Evolutionary conservation across 352 stramenopile genomes (phyloP).

Genomic region (Stramenopiles sp.): DNA sequence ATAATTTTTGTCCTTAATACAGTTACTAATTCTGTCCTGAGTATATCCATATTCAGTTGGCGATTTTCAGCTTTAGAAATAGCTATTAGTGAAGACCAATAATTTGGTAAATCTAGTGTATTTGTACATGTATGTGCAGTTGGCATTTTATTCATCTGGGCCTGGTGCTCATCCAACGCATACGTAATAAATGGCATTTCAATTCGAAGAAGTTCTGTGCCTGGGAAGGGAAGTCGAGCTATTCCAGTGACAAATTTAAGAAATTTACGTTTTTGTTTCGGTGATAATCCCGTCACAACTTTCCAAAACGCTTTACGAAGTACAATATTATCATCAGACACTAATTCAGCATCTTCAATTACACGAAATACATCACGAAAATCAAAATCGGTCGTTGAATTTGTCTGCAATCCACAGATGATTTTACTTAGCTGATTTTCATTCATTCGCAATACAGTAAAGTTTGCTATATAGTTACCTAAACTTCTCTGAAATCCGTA

Average conservation of each 20-base stretch:
- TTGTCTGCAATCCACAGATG: no score
- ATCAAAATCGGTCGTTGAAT: background rate
- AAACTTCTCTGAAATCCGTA: no score
- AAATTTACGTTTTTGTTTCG: background rate
- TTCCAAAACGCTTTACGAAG: slow-evolving; percentile 4
- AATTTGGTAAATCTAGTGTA: slow-evolving; percentile 6
- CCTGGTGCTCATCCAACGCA: background rate
- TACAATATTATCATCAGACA: background rate
- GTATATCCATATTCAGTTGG: no score
- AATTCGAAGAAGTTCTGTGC: background rate
- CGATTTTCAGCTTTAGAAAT: no score
- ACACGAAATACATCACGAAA: background rate
- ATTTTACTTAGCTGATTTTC: no score
- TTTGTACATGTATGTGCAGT: slow-evolving; percentile 8
- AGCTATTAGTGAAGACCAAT: background rate
- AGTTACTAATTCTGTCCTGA: no score
- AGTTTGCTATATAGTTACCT: no score
- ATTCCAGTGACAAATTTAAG: slow-evolving; percentile 8
- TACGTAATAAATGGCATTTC: background rate
- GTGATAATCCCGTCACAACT: background rate
- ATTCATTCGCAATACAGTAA: no score
- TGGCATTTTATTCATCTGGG: background rate
- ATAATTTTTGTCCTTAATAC: no score
- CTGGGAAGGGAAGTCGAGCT: background rate
- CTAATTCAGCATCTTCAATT: background rate